Base-by-base conservation (phyloP, 2,329 filamentous ascomycete species). In the Hypoxylon sp. region DNA sequence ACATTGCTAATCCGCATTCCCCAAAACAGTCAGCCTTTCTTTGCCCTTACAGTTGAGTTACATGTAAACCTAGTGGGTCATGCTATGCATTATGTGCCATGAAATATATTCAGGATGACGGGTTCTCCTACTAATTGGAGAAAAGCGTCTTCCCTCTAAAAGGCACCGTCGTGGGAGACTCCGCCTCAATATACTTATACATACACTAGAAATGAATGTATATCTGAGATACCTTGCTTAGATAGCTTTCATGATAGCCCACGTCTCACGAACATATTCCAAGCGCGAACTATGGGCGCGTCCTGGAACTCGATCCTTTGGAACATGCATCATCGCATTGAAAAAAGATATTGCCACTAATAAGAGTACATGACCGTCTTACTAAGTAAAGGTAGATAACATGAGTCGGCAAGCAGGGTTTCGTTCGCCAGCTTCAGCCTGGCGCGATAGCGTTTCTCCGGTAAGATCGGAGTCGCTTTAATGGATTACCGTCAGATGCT, bases 251-350 rank as follows among this genome's bases (percentile, higher is more conserved):
- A 52, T 54, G 58, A 56, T 55, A 61, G 6, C 52, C 32, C 43
- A 34, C 51, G 56, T 52, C 52, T 37, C 32, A 58, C 48, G 21
- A 30, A 47, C 16, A 37, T 60, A 14, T 46, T 59, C 43, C 51
- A 54, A 58, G 45, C 46, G 50, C 60, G 47, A 62, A 23, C 30
- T n/a, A 43, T 54, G 30, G 63, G 60, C 64, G 64, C 67, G 61
- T 69, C 43, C 63, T 67, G 50, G 52, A 19, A 63, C 61, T 47
- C 61, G 55, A 63, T 67, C 61, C 67, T 67, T 61, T 48, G 21
- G 32, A 41, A 46, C 30, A 41, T 43, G 50, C 50, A 58, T 37
- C 60, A 61, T 67, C 32, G 48, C 63, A 66, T 62, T 56, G 23
- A 65, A 53, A 41, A n/a, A 53, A 52, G 37, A 41, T 21, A 41